Conservation (phyloP, 306 rosid species). For the Boehmeria nivea region DNA sequence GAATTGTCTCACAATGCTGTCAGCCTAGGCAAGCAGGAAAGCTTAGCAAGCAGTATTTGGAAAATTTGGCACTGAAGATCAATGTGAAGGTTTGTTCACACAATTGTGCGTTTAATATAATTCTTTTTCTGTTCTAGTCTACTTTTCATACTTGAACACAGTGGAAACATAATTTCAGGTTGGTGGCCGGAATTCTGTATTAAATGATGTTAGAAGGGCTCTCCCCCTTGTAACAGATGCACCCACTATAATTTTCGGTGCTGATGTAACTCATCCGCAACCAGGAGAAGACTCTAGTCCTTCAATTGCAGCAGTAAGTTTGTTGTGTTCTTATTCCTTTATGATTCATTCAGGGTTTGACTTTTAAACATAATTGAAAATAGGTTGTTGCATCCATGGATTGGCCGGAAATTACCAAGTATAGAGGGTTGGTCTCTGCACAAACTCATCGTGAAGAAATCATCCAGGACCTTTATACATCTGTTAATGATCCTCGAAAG, state of each 20-base stretch:
- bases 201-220: constrained; percentile 43
- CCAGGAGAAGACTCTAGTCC: constrained; percentile 65
- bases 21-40: constrained; percentile 33
- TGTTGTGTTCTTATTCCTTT: neutral
- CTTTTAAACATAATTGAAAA: neutral
- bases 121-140: neutral
- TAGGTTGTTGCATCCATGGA: constrained; percentile 95
- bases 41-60: constrained; percentile 49
- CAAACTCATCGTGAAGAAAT: constrained; percentile 61
- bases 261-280: constrained; percentile 78
- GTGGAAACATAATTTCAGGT: constrained; percentile 30
- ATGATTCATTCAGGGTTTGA: neutral
- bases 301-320: constrained; percentile 81
- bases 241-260: constrained; percentile 74
- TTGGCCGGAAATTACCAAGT: constrained; percentile 70
- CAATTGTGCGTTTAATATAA: neutral
- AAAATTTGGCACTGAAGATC: constrained; percentile 67
- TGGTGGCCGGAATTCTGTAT: constrained; percentile 64
- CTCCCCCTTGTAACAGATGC: constrained; percentile 51
- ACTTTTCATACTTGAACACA: constrained; percentile 4
- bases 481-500: constrained; percentile 15
- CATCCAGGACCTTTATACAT: constrained; percentile 54
- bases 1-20: constrained; percentile 80
- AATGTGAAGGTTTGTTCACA: constrained; percentile 64
- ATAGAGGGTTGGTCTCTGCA: constrained; percentile 62